Base-by-base conservation (phyloP, 176 grass and related monocot genomes). In the Poa pratensis region DNA sequence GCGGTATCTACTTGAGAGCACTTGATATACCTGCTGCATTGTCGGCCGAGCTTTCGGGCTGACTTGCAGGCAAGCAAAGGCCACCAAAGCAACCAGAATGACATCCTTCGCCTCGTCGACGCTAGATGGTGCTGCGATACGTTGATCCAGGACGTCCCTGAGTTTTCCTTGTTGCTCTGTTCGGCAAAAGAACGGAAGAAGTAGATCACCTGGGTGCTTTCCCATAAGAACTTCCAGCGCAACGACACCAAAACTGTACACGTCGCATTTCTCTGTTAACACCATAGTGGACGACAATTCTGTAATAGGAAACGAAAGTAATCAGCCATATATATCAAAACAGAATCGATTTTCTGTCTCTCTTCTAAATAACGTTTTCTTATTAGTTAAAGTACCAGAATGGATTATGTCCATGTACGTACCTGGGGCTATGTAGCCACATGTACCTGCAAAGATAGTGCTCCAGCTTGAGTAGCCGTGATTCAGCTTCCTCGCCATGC, bases 351-450 rank as follows among this genome's bases (percentile, higher is more conserved):
- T 42, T 64, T 30, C 6, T n/a, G 32, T 27, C 45, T 37, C 1
- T 42, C 5, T 72, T 37, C 15, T 69, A 59, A 70, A 53, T 46
- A 9, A 16, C 24, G 54, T 55, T 53, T 3, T 23, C 3, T 7
- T 10, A 24, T 5, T 27, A 49, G 19, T 9, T 20, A 50, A 39
- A 51, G 5, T 6, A 20, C 22, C 13, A 9, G 46, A 37, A 55
- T 14, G 28, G 10, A 16, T 58, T 58, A 58, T 42, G 14, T 0
- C 1, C n/a, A 49, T 6, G 0, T 1, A n/a, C 52, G 22, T 73
- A 91, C 81, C 85, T 57, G 77, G 84, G 3, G 80, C 67, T n/a
- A 84, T 84, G 8, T 87, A 90, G 10, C 84, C 80, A 69, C 39
- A 86, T 34, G 89, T 85, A 2, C 85, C 85, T 7, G 61, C 81